Base-by-base conservation (phyloP, 352 stramenopile genomes). In the Pythium periplocum region DNA sequence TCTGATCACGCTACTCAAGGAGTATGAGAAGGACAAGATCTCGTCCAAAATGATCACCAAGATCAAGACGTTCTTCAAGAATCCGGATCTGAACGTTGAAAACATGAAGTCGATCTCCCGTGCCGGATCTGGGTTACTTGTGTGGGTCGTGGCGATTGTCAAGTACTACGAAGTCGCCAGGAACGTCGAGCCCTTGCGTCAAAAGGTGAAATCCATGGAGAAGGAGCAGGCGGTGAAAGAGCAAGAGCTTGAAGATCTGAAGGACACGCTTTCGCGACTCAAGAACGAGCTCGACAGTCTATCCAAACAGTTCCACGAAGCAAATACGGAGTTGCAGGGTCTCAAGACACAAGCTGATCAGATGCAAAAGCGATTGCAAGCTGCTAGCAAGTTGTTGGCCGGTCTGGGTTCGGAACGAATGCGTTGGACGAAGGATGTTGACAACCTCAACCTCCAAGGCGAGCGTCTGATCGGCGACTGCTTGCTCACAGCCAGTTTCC, bases 21-120 rank as follows among this genome's bases (percentile, higher is more conserved):
- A 93, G 50, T 98, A 98, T 68, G 88, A 97, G 47, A 98, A 98
- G 54, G 92, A 98, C 63, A 95, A 91, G 54, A 97, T 98, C 51
- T 97, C 88, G 33, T 67, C 96, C 45, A 98, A 98, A 63, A 96
- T 97, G 90, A 97, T 98, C 55, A 85, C 85, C 4, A 95, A 93
- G 52, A 96, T 97, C 63, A 96, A 95, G 63, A 97, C 96, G 34
- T 96, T 98, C 43, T 87, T 92, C 66, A 96, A 97, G 53, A 95
- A 98, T 51, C 85, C 88, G 2, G 87, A 97, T 49, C 57, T 98
- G 52, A 97, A 95, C 51, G 75, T 98, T 31, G 93, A 98, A 12
- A 97, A 86, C 59, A 98, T 98, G 92, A 90, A 96, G 38, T 97
- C 77, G n/a, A 94, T 97, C 53, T 97, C 85, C 1, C 93, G 86